These are phyloP conservation scores for Xylaria sp. DNA, from an alignment of 2,329 filamentous ascomycete genomes.

Conservation along the genomic window DNA sequence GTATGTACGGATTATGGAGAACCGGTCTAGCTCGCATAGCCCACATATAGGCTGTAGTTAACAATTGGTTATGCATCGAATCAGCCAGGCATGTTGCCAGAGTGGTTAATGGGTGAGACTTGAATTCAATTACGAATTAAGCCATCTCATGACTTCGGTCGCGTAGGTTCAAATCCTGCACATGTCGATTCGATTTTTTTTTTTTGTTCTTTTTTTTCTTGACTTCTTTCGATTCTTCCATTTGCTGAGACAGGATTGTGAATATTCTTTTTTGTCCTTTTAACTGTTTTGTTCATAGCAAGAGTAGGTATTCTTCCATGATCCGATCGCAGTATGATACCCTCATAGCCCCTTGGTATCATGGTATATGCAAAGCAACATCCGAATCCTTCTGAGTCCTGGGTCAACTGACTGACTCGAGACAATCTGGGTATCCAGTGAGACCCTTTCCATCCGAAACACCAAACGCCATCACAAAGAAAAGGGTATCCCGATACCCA, in stretches of 20 bases:
- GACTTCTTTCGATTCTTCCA: not conserved
- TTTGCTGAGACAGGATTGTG: too few species aligned
- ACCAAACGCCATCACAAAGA: not conserved
- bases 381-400: too few species aligned
- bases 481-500: not conserved
- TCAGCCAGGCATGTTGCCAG: slow-evolving; percentile 25
- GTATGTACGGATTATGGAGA: too few species aligned
- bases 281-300: too few species aligned
- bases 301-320: too few species aligned
- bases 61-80: not conserved
- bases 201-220: slow-evolving; percentile 3
- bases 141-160: slow-evolving; percentile 30
- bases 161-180: slow-evolving; percentile 32
- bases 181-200: slow-evolving; percentile 18
- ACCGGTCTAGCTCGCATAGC: not conserved
- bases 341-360: too few species aligned
- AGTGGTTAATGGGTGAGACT: slow-evolving; percentile 33
- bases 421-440: too few species aligned
- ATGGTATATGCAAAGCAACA: too few species aligned
- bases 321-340: too few species aligned
- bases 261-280: too few species aligned
- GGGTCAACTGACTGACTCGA: too few species aligned
- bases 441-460: not conserved
- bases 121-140: slow-evolving; percentile 23
- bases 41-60: too few species aligned